phyloP scores from a whole-genome alignment of 1,139 yeast species.

The Hansenula sp. region DNA sequence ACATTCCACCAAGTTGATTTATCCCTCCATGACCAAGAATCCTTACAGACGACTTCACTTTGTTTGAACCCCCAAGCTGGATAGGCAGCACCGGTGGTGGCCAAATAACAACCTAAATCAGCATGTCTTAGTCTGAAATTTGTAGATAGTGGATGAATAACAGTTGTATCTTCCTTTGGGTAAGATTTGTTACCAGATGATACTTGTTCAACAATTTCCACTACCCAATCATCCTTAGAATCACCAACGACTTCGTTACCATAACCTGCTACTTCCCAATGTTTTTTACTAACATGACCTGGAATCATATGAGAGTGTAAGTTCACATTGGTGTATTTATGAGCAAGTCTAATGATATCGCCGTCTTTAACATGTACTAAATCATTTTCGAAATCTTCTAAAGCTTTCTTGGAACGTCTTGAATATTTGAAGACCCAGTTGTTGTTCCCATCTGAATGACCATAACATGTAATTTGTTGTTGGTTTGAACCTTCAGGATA shows the following conservation, averaged over 20 bases:
- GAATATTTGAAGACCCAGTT: slow-evolving; percentile 54
- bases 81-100: slow-evolving; percentile 66
- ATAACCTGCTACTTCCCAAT: slow-evolving; percentile 67
- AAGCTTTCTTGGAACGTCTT: slow-evolving; percentile 30
- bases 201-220: slow-evolving; percentile 60
- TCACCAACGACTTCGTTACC: slow-evolving; percentile 56
- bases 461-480: slow-evolving; percentile 74
- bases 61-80: slow-evolving; percentile 84
- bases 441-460: slow-evolving; percentile 67
- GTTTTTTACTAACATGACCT: slow-evolving; percentile 49
- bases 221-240: slow-evolving; percentile 65
- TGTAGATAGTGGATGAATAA: slow-evolving; percentile 67
- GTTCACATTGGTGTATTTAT: slow-evolving; percentile 47
- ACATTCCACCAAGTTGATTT: slow-evolving; percentile 81
- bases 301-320: slow-evolving; percentile 61
- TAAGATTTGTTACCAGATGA: slow-evolving; percentile 42
- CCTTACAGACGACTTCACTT: slow-evolving; percentile 73
- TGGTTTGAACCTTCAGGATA: slow-evolving; percentile 76
- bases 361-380: slow-evolving; percentile 42
- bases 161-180: slow-evolving; percentile 34
- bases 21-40: slow-evolving; percentile 45
- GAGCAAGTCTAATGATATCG: slow-evolving; percentile 52
- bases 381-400: slow-evolving; percentile 24
- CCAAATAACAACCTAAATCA: slow-evolving; percentile 65
- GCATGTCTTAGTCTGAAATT: slow-evolving; percentile 62